These are phyloP conservation scores for Aegilops umbellulata DNA, from an alignment of 176 grass and related monocot genomes.

Conservation along the genomic window DNA sequence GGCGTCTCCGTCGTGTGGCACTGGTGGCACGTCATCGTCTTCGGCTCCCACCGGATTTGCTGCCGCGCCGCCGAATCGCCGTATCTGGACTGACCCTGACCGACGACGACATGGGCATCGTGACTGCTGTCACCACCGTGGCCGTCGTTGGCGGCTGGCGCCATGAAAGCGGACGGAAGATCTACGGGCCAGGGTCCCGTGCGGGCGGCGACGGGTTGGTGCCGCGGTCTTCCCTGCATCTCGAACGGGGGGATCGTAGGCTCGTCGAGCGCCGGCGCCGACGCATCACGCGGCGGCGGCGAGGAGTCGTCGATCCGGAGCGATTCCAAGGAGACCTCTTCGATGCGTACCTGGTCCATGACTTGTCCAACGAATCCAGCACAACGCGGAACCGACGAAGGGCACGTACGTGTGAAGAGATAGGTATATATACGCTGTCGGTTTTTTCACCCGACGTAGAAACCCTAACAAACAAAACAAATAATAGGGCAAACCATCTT, in stretches of 20 bases:
- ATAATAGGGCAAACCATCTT: no score
- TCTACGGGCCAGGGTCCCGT: not conserved
- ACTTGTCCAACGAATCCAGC: conserved; percentile 8
- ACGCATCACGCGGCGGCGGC: not conserved
- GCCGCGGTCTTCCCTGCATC: not conserved
- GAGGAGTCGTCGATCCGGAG: not conserved
- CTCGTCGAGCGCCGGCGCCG: not conserved
- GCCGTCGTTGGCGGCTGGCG: not conserved
- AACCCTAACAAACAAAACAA: no score
- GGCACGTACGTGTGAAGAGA: not conserved
- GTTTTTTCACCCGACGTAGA: no score
- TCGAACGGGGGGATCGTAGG: not conserved
- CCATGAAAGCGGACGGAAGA: not conserved
- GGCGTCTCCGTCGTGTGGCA: conserved; percentile 38
- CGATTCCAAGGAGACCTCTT: not conserved
- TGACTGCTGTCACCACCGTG: not conserved
- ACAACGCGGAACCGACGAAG: not conserved
- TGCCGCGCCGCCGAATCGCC: not conserved
- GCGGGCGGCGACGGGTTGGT: not conserved
- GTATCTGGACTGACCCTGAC: not conserved
- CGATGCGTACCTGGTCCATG: not conserved
- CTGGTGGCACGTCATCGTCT: conserved; percentile 22
- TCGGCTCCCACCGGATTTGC: not conserved
- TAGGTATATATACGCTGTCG: no score
- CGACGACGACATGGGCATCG: not conserved